These are phyloP conservation scores for Heimioporus sp. DNA, from an alignment of 768 basidiomycete species.

Conservation along the genomic window DNA sequence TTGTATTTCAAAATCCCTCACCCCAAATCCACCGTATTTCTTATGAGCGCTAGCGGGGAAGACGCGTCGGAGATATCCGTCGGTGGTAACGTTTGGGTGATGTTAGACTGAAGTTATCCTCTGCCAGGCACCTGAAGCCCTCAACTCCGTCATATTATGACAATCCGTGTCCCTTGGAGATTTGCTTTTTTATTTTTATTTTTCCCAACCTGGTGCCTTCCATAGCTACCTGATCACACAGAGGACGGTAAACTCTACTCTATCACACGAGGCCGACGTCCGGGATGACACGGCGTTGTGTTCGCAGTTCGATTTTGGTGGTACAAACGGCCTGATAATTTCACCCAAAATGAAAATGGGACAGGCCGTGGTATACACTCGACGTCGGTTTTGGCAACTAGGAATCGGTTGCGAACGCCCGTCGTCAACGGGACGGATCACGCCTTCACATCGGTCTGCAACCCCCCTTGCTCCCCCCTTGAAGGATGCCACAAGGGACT, in stretches of 20 bases:
- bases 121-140: background rate
- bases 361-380: background rate
- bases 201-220: conserved; percentile 1
- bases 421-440: conserved; percentile 2
- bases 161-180: background rate
- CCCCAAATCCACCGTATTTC: background rate
- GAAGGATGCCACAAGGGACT: conserved; percentile 2
- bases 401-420: background rate
- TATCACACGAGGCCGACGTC: conserved; percentile 13
- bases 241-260: conserved; percentile 5
- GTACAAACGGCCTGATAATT: background rate
- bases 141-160: background rate
- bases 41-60: too few species aligned
- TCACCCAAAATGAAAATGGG: background rate
- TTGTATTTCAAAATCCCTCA: conserved; percentile 4
- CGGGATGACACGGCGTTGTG: background rate
- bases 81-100: background rate
- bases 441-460: background rate
- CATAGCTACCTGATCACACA: conserved; percentile 3
- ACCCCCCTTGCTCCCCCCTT: conserved; percentile 1
- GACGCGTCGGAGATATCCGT: background rate
- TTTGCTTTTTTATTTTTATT: background rate
- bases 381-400: background rate
- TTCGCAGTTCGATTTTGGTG: conserved; percentile 1
- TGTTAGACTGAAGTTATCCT: background rate